Evolutionary conservation across 164 flowering plant genomes (phyloP).

Genomic region (Houttuynia cordata): DNA sequence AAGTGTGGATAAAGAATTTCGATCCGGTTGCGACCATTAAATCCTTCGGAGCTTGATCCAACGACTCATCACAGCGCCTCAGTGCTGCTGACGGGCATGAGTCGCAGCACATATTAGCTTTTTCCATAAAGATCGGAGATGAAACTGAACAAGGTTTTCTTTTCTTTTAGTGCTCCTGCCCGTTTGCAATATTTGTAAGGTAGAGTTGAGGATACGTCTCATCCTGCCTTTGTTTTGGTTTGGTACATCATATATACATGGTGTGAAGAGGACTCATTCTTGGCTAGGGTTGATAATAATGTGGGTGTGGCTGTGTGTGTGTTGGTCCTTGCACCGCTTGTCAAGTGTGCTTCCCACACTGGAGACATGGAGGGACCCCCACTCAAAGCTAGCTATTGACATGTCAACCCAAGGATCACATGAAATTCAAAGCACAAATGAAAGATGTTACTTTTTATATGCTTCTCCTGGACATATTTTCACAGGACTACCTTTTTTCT

Average conservation of each 20-base stretch:
- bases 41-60: too few species aligned
- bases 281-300: conserved; percentile 19
- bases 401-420: conserved; percentile 17
- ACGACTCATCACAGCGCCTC: too few species aligned
- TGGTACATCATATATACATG: too few species aligned
- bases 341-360: conserved; percentile 47
- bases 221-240: conserved; percentile 1
- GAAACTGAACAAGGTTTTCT: neutral
- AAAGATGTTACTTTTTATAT: conserved; percentile 12
- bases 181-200: neutral
- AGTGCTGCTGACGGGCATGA: too few species aligned
- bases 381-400: conserved; percentile 32
- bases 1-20: neutral
- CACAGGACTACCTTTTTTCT: conserved; percentile 15
- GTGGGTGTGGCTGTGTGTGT: conserved; percentile 26
- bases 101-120: too few species aligned
- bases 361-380: conserved; percentile 36
- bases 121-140: too few species aligned
- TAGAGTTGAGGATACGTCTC: conserved; percentile 4
- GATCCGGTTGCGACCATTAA: too few species aligned
- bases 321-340: conserved; percentile 35
- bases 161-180: neutral
- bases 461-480: conserved; percentile 11
- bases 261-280: conserved; percentile 19
- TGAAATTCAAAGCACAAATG: conserved; percentile 11